phyloP scores from a whole-genome alignment of 306 rosid genomes.

The Vigna reflexopilosa region DNA sequence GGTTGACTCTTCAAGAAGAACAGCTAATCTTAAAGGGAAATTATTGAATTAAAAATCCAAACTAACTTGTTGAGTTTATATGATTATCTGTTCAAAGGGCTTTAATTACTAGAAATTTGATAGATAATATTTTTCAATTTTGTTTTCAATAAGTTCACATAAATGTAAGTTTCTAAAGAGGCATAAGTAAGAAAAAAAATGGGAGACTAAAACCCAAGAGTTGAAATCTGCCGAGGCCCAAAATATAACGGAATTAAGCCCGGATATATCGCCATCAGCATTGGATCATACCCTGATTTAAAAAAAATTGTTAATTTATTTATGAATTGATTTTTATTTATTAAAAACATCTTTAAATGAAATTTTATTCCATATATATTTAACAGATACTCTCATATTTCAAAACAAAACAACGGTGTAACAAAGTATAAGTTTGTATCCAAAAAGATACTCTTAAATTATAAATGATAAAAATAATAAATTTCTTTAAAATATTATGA shows the following conservation, averaged over 20 bases:
- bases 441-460: not conserved
- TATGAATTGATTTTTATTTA: not conserved
- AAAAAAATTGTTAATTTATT: not conserved
- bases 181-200: not conserved
- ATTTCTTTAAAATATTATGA: not conserved
- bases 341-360: not conserved
- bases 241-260: not conserved
- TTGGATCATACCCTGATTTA: not conserved
- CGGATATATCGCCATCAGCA: not conserved
- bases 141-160: too few species aligned
- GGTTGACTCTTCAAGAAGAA: slow-evolving; percentile 24
- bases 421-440: not conserved
- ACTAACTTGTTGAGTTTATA: not conserved
- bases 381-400: not conserved
- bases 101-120: not conserved
- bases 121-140: not conserved
- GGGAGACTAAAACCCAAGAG: not conserved
- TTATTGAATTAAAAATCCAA: not conserved
- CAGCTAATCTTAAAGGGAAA: not conserved
- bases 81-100: not conserved
- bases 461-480: not conserved
- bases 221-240: not conserved
- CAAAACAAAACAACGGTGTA: not conserved
- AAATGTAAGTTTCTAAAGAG: too few species aligned
- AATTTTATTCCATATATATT: not conserved